Evolutionary conservation across 2,329 filamentous ascomycete genomes (phyloP).

Genomic region (Dactylellina drechsleri): DNA sequence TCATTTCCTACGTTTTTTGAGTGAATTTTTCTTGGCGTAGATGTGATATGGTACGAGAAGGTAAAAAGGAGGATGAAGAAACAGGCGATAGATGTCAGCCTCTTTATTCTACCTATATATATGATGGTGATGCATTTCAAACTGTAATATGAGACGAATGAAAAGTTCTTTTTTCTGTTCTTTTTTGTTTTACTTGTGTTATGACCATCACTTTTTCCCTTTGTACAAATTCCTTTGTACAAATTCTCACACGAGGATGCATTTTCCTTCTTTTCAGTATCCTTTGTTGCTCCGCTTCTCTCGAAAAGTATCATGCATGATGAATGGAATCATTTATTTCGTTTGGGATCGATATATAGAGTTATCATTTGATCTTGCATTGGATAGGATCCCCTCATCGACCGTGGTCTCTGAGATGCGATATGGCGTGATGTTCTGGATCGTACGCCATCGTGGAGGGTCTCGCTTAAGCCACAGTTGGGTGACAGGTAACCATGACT

Average conservation of each 20-base stretch:
- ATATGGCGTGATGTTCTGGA: too few species aligned
- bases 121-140: too few species aligned
- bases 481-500: conserved; percentile 11
- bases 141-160: conserved; percentile 47
- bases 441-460: too few species aligned
- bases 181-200: conserved; percentile 3
- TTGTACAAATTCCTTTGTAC: conserved; percentile 16
- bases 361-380: too few species aligned
- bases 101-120: background rate
- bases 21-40: conserved; percentile 12
- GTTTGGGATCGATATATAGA: too few species aligned
- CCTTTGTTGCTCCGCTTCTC: background rate
- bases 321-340: too few species aligned
- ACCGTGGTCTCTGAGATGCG: too few species aligned
- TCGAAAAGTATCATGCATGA: too few species aligned
- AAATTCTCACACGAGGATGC: too few species aligned
- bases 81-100: background rate
- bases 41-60: conserved; percentile 3
- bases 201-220: conserved; percentile 7
- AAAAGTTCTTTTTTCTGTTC: conserved; percentile 34
- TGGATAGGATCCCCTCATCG: too few species aligned
- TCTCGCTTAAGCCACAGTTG: too few species aligned
- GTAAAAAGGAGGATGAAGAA: background rate
- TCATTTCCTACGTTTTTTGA: too few species aligned
- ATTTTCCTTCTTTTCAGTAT: background rate